Conservation (phyloP, 768 basidiomycete species). For the Phallus indusiatus region DNA sequence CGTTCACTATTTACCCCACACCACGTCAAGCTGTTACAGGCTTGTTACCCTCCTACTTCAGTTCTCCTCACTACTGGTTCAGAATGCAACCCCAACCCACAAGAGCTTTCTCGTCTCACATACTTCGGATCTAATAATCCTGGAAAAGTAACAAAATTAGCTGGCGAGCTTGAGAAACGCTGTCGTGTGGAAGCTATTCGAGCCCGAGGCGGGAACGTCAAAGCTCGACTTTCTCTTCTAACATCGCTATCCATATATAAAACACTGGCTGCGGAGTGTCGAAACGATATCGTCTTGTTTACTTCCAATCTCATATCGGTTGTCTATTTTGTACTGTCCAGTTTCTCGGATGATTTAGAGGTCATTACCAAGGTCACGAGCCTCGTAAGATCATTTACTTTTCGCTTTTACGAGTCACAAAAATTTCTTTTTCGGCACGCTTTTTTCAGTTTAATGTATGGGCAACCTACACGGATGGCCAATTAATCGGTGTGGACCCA, state of each 20-base stretch:
- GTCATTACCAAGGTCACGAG: conserved; percentile 69
- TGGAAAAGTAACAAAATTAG: conserved; percentile 70
- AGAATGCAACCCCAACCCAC: conserved; percentile 70
- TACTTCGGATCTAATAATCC: conserved; percentile 84
- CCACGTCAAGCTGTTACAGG: conserved; percentile 74
- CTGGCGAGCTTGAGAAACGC: conserved; percentile 68
- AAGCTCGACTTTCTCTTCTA: conserved; percentile 73
- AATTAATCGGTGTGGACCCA: conserved; percentile 70
- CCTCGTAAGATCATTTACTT: conserved; percentile 44
- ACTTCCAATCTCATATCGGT: conserved; percentile 61
- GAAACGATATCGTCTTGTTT: conserved; percentile 69
- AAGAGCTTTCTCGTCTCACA: conserved; percentile 76
- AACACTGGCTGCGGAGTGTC: conserved; percentile 78
- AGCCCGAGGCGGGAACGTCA: conserved; percentile 64
- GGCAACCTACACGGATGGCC: conserved; percentile 86
- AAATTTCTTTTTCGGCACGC: background rate
- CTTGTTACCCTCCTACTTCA: conserved; percentile 79
- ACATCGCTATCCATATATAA: conserved; percentile 78
- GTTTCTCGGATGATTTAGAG: conserved; percentile 49
- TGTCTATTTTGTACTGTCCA: conserved; percentile 44
- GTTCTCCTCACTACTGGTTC: conserved; percentile 66
- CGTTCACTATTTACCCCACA: conserved; percentile 69
- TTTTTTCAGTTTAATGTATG: conserved; percentile 73
- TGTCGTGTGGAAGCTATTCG: conserved; percentile 54
- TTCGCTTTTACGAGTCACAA: background rate